These are phyloP conservation scores for Backusella macrospora DNA, from an alignment of 192 early-diverging fungal species.

Conservation along the genomic window DNA sequence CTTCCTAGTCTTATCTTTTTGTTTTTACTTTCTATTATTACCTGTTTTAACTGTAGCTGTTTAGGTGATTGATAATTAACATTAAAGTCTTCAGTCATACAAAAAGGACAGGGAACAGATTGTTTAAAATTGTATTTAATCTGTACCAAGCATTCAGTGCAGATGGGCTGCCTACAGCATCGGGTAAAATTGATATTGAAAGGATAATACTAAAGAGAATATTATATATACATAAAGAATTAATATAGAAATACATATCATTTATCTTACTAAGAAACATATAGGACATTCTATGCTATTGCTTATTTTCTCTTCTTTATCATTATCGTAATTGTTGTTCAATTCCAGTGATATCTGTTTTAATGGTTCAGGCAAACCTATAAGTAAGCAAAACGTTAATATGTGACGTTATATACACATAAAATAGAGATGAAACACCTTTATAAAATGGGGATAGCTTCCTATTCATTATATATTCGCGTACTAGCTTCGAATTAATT, in stretches of 20 bases:
- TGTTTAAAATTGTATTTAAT: constrained; percentile 56
- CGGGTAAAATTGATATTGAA: constrained; percentile 89
- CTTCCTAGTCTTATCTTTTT: neutral
- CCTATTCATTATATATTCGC: neutral
- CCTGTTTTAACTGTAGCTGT: neutral
- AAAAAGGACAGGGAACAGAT: constrained; percentile 9
- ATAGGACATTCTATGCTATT: constrained; percentile 87
- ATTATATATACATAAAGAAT: neutral
- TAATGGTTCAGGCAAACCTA: neutral
- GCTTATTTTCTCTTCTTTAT: neutral
- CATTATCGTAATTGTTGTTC: neutral
- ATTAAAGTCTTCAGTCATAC: neutral
- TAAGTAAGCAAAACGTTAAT: neutral
- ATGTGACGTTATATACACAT: neutral
- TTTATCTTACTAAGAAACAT: constrained; percentile 78
- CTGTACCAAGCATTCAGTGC: constrained; percentile 96
- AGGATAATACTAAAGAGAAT: constrained; percentile 70
- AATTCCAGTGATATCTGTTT: neutral
- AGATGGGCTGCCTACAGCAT: constrained; percentile 94
- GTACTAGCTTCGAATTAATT: neutral
- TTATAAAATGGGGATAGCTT: constrained; percentile 17
- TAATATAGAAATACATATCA: neutral
- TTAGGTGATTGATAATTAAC: neutral
- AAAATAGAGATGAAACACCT: neutral
- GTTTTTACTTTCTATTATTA: neutral